Percentiles rank a stretch among this genome's conserved stretches.
Evolutionary conservation across 352 stramenopile species (phyloP).

Genomic region (Phytophthora pinifolia): DNA sequence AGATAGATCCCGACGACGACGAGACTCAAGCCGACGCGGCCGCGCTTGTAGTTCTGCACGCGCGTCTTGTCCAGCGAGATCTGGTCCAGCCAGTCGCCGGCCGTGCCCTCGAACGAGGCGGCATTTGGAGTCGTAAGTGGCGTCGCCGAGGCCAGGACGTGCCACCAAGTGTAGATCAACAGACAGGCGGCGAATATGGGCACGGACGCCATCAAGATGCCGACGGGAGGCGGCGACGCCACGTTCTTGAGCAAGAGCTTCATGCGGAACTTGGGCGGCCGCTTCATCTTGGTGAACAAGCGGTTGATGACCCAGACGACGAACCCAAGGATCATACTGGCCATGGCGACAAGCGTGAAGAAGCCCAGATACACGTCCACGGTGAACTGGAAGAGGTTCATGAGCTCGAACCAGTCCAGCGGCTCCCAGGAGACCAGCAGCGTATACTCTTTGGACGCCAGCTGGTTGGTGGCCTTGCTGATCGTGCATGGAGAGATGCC

Average conservation of each 20-base stretch:
- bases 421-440: conserved; percentile 90
- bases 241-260: conserved; percentile 91
- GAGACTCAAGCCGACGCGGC: conserved; percentile 84
- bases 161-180: conserved; percentile 87
- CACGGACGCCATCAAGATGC: conserved; percentile 63
- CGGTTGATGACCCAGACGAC: conserved; percentile 94
- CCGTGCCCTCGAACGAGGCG: conserved; percentile 82
- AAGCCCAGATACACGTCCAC: conserved; percentile 94
- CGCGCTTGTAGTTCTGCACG: conserved; percentile 84
- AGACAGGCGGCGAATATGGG: conserved; percentile 55
- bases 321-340: conserved; percentile 87
- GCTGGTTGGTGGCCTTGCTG: conserved; percentile 61
- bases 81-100: conserved; percentile 89
- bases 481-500: conserved; percentile 58
- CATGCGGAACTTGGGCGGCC: conserved; percentile 93
- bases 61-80: conserved; percentile 77
- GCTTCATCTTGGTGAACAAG: conserved; percentile 94
- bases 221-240: conserved; percentile 78
- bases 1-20: conserved; percentile 85
- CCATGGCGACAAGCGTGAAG: conserved; percentile 90
- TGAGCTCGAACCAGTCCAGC: conserved; percentile 93
- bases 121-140: conserved; percentile 52
- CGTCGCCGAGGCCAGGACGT: conserved; percentile 48
- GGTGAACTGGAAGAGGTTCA: conserved; percentile 97
- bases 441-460: conserved; percentile 76